Base-by-base conservation (phyloP, 768 basidiomycete species). In the Suillus decipiens region DNA sequence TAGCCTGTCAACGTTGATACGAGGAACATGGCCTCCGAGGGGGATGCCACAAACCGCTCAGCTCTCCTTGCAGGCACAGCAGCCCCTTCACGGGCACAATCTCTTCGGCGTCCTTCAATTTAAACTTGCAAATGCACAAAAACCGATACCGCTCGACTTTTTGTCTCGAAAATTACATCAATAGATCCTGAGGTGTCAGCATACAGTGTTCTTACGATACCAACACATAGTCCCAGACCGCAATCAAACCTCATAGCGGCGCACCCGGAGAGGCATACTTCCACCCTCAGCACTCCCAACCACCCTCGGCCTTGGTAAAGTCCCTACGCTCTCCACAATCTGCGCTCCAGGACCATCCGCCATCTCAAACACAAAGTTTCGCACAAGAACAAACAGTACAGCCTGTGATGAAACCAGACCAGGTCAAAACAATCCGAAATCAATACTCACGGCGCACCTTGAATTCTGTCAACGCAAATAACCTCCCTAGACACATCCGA, bases 401-500 rank as follows among this genome's bases (percentile, higher is more conserved):
- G 56, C 77, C 81, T 81, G 61, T 33, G n/a, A 37, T 19, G 15
- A 43, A 22, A 36, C 24, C 17, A 28, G 19, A 57, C 24, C 1
- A 15, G 14, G 37, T 57, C 39, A 41, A 28, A 50, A 41, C 17
- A 4, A 56, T 19, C 39, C 5, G 10, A 11, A 28, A 41, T 10
- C 5, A 19, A 57, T 15, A 28, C 2, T 15, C 54, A 9, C 37
- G 19, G 31, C 55, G 17, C 8, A 80, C 80, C 76, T 81, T 82
- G 64, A 80, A 71, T 63, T 80, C 76, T 0, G 76, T 72, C 24
- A 81, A 60, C 2, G 81, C 80, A 62, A 83, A 82, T 15, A 68
- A 69, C 41, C 75, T 78, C 17, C 82, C 82, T 12, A 82, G 71
- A 63, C 82, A 84, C n/a, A 71, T 75, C 39, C 81, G 70, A 4